These are phyloP conservation scores for Penicilliopsis zonata DNA, from an alignment of 495 filamentous ascomycete species.

Conservation along the genomic window DNA sequence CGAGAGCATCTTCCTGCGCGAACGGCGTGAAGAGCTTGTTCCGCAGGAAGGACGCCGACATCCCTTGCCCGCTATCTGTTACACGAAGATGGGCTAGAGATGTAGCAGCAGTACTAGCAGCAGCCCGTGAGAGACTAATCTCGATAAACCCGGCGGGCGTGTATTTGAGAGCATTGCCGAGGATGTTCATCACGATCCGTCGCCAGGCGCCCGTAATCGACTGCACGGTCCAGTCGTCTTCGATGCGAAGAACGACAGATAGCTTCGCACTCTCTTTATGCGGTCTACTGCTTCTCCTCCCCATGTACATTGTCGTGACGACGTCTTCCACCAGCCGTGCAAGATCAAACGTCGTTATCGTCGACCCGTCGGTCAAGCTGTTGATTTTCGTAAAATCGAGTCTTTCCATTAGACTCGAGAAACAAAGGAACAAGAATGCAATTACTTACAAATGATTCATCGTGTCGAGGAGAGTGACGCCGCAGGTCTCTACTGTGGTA, in stretches of 20 bases:
- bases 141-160: constrained; percentile 47
- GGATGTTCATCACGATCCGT: constrained; percentile 59
- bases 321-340: constrained; percentile 40
- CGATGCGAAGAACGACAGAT: constrained; percentile 43
- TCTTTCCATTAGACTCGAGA: no score
- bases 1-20: constrained; percentile 54
- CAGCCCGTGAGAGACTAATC: constrained; percentile 26
- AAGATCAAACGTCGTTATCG: constrained; percentile 19
- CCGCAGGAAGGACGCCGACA: constrained; percentile 55
- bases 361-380: constrained; percentile 16
- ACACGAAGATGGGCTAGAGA: constrained; percentile 34
- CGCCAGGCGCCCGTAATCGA: constrained; percentile 52
- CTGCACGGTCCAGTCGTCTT: constrained; percentile 39
- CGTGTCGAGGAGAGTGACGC: constrained; percentile 51
- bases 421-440: neutral
- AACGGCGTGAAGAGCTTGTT: constrained; percentile 59
- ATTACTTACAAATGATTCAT: constrained; percentile 43
- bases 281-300: constrained; percentile 6
- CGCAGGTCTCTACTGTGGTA: constrained; percentile 50
- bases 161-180: constrained; percentile 66
- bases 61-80: constrained; percentile 56
- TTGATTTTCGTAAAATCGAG: constrained; percentile 48
- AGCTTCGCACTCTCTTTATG: constrained; percentile 14
- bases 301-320: constrained; percentile 37
- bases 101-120: constrained; percentile 3